Percentiles rank a stretch among this genome's conserved stretches.
These are phyloP conservation scores for Hypomyces rosellus DNA, from an alignment of 2,329 filamentous ascomycete genomes.

Conservation along the genomic window DNA sequence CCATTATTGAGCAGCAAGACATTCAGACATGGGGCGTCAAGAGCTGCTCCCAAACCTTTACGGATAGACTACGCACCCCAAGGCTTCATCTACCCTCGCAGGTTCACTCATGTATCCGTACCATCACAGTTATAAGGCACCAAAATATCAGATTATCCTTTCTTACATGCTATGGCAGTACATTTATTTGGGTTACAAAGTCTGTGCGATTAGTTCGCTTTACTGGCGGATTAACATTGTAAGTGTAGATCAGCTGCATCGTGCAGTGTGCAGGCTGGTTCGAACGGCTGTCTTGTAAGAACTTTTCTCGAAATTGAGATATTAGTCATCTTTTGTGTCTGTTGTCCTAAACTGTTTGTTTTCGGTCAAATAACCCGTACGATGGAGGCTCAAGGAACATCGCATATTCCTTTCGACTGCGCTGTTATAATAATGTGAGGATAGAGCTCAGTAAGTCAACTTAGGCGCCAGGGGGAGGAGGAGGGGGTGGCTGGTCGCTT, in stretches of 20 bases:
- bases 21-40: too few species aligned
- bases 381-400: not conserved
- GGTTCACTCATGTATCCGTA: too few species aligned
- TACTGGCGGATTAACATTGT: slow-evolving; percentile 1
- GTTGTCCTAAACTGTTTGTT: too few species aligned
- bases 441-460: slow-evolving; percentile 6
- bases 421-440: slow-evolving; percentile 7
- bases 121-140: not conserved
- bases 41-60: too few species aligned
- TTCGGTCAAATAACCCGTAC: not conserved
- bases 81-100: too few species aligned
- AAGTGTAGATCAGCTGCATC: not conserved
- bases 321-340: too few species aligned
- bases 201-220: slow-evolving; percentile 13
- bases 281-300: not conserved
- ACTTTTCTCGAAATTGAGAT: too few species aligned
- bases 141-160: not conserved
- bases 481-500: slow-evolving; percentile 33
- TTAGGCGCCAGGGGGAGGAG: slow-evolving; percentile 53
- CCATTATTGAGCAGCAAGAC: too few species aligned
- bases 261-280: slow-evolving; percentile 1
- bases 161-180: not conserved
- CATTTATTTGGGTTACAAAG: not conserved
- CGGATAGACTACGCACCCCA: too few species aligned
- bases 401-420: not conserved